Conservation (phyloP, 2,329 filamentous ascomycete species). For the Paecilomyces fulvus region DNA sequence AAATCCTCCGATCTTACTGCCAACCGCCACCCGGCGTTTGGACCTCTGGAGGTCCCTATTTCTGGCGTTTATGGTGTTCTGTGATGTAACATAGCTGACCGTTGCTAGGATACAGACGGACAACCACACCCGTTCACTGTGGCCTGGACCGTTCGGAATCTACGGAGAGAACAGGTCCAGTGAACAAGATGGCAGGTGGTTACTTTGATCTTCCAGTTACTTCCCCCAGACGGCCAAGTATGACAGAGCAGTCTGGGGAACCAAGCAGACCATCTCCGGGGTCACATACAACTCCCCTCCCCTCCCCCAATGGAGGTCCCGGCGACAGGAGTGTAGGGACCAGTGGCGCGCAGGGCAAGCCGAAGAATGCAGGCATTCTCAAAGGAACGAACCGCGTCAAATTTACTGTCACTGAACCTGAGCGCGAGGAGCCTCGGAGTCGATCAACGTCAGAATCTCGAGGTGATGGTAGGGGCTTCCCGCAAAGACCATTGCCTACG, state of each 20-base stretch:
- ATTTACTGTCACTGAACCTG: constrained; percentile 19
- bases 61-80: background rate
- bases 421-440: constrained; percentile 9
- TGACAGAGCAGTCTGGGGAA: background rate
- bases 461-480: constrained; percentile 22
- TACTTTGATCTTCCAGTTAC: constrained; percentile 4
- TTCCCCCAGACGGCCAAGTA: constrained; percentile 1
- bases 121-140: background rate
- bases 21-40: background rate
- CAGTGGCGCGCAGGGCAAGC: constrained; percentile 20
- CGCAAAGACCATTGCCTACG: constrained; percentile 24
- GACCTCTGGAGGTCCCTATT: background rate
- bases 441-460: constrained; percentile 19
- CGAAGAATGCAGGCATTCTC: constrained; percentile 31
- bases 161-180: background rate
- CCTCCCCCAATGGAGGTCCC: constrained; percentile 16
- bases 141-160: background rate
- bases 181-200: constrained; percentile 2
- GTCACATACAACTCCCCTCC: constrained; percentile 17
- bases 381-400: constrained; percentile 27
- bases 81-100: constrained; percentile 11
- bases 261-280: constrained; percentile 7
- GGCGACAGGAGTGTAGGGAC: constrained; percentile 13
- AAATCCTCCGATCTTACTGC: background rate
- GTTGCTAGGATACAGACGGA: constrained; percentile 8